A percentile compares a stretch with the other conserved stretches of the same genome.
These are phyloP conservation scores for Aureobasidium sp. DNA, from an alignment of 2,329 filamentous ascomycete genomes.

Conservation along the genomic window DNA sequence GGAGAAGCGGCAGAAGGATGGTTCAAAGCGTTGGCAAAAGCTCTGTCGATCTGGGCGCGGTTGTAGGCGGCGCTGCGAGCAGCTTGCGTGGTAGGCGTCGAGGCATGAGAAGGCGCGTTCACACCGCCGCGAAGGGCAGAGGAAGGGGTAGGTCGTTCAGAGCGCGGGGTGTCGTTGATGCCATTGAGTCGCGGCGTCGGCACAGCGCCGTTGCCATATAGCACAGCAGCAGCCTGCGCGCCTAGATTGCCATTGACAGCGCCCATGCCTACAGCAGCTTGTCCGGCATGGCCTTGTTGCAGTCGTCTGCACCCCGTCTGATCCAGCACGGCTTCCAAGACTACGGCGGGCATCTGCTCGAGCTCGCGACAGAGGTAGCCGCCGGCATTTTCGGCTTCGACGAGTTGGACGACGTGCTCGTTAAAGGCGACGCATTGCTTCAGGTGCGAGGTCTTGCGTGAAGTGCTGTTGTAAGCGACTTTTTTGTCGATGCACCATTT, in stretches of 20 bases:
- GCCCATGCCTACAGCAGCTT: constrained; percentile 2
- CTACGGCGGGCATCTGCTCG: not conserved
- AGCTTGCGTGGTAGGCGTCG: not conserved
- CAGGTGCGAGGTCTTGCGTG: constrained; percentile 11
- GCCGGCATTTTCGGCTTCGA: not conserved
- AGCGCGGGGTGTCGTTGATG: constrained; percentile 8
- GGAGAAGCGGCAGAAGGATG: not conserved
- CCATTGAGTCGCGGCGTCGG: not conserved
- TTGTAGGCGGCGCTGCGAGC: not conserved
- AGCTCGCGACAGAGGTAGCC: constrained; percentile 5
- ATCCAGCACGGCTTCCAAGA: constrained; percentile 2
- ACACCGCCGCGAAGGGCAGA: not conserved
- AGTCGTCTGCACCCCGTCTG: not conserved
- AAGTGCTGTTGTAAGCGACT: constrained; percentile 16
- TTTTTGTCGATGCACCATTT: constrained; percentile 14
- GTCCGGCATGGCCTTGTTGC: not conserved
- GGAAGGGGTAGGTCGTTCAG: not conserved
- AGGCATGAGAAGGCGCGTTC: not conserved
- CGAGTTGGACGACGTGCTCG: constrained; percentile 8
- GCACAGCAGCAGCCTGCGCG: not conserved
- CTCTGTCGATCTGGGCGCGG: not conserved
- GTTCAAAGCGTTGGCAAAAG: not conserved
- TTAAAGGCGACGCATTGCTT: constrained; percentile 14
- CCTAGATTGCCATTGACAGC: not conserved
- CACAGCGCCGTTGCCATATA: not conserved